Base-by-base conservation (phyloP, 2,329 filamentous ascomycete genomes). In the Trichophyton equinum region DNA sequence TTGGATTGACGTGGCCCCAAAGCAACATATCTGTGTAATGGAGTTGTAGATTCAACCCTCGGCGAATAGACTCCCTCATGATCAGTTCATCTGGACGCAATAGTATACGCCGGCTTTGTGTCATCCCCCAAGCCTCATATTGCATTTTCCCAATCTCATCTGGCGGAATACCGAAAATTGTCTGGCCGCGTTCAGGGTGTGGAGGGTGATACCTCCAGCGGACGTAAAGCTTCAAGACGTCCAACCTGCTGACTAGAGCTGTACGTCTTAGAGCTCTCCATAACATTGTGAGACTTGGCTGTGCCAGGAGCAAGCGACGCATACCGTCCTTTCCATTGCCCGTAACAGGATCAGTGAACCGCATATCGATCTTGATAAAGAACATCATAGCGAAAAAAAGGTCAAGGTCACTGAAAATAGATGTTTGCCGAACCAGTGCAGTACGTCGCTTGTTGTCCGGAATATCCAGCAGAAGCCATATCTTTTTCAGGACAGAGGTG, bases 381-480 rank as follows among this genome's bases (percentile, higher is more conserved):
- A 92, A 85, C 62, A 85, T 72, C 51, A 84, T 81, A 2, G 82
- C 78, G 58, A 82, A 77, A 68, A 82, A 81, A 8, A 94, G 71
- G 67, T 89, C 83, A 3, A 70, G 62, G 61, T 86, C 75, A 8
- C 78, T 75, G 79, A 87, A 87, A 56, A 85, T 76, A 0, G 67
- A 65, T 8, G 60, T 59, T 69, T 82, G 82, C 33, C 75, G 76
- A 4, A 89, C 70, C 4, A 86, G 74, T 1, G 75, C 75, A 4
- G 78, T 72, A 0, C 89, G 82, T 13, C 80, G 75, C 0, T 64
- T 67, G 57, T 79, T 85, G 13, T 82, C 83, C 0, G 81, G 75
- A 3, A 85, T 74, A 67, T 91, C 87, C 76, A 90, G 83, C 38
- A 88, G 68, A 58, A 87, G 79, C 89, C 89, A 94, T 18, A 89